A percentile compares a stretch with the other conserved stretches of the same genome.
These are phyloP conservation scores for Trichoderma sp. DNA, from an alignment of 2,329 filamentous ascomycete genomes.

Conservation along the genomic window DNA sequence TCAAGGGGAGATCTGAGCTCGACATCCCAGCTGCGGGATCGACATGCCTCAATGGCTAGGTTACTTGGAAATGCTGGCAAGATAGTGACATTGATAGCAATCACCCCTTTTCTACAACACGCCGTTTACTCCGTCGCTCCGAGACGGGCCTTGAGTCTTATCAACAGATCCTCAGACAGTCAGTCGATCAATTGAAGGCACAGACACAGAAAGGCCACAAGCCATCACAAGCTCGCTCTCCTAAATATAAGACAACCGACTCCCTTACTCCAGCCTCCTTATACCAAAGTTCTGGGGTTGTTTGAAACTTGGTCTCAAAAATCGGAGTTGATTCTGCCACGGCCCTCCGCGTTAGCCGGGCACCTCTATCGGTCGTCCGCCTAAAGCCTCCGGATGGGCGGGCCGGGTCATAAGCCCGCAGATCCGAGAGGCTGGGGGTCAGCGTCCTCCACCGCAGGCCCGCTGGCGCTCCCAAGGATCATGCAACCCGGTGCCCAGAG, in stretches of 20 bases:
- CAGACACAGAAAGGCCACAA: background rate
- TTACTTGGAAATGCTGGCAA: background rate
- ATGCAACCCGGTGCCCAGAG: conserved; percentile 13
- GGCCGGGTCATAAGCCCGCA: conserved; percentile 19
- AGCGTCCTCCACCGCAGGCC: conserved; percentile 3
- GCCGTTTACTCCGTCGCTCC: background rate
- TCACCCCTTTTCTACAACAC: background rate
- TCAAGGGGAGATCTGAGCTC: background rate
- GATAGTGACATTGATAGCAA: background rate
- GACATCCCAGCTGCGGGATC: background rate
- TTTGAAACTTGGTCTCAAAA: conserved; percentile 55
- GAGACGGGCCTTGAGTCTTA: background rate
- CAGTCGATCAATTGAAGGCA: background rate
- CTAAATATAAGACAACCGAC: background rate
- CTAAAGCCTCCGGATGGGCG: conserved; percentile 15
- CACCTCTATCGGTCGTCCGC: background rate
- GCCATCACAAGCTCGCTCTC: background rate
- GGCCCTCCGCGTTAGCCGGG: conserved; percentile 11
- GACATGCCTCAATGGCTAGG: background rate
- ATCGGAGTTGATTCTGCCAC: conserved; percentile 34
- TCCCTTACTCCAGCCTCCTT: conserved; percentile 38
- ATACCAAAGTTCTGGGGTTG: conserved; percentile 53
- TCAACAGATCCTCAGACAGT: background rate
- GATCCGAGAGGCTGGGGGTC: conserved; percentile 18
- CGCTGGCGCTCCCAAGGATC: conserved; percentile 7